These are phyloP conservation scores for Lentithecium fluviatile DNA, from an alignment of 495 filamentous ascomycete genomes.

Conservation along the genomic window DNA sequence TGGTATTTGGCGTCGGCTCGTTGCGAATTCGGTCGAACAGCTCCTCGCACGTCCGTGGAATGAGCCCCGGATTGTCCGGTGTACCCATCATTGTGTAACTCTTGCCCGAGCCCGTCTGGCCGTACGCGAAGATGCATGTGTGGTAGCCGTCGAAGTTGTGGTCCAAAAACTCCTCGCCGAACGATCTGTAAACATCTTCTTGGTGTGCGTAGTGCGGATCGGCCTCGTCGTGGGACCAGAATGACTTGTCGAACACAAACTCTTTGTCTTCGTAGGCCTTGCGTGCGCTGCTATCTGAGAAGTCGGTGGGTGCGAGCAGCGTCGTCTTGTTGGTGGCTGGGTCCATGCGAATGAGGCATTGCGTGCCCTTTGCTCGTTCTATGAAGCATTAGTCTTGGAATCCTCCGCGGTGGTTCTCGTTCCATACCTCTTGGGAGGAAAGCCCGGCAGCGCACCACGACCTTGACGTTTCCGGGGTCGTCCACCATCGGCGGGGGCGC, in stretches of 20 bases:
- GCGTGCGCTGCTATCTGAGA: slow-evolving; percentile 65
- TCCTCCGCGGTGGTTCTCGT: background rate
- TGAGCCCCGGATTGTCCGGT: slow-evolving; percentile 79
- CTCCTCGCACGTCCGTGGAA: slow-evolving; percentile 95
- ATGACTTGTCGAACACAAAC: slow-evolving; percentile 96
- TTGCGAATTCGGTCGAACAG: slow-evolving; percentile 91
- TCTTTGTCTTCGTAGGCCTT: slow-evolving; percentile 82
- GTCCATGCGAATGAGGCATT: slow-evolving; percentile 89
- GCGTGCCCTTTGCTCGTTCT: slow-evolving; percentile 78
- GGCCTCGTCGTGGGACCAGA: slow-evolving; percentile 80
- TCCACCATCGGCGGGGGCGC: slow-evolving; percentile 37
- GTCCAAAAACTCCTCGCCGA: slow-evolving; percentile 96
- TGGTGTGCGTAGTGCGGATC: slow-evolving; percentile 82
- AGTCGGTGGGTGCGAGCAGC: slow-evolving; percentile 64
- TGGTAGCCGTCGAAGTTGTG: slow-evolving; percentile 99
- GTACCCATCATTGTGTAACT: slow-evolving; percentile 99
- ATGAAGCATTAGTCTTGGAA: slow-evolving; percentile 1
- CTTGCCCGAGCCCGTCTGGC: slow-evolving; percentile 96
- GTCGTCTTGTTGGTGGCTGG: slow-evolving; percentile 77
- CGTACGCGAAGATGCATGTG: slow-evolving; percentile 98
- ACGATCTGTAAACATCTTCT: slow-evolving; percentile 88
- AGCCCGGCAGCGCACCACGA: slow-evolving; percentile 87
- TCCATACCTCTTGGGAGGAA: slow-evolving; percentile 80
- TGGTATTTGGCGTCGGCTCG: slow-evolving; percentile 80
- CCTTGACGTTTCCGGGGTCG: slow-evolving; percentile 79